A percentile compares a stretch with the other conserved stretches of the same genome.
Conservation (phyloP, 306 rosid genomes). For the Begonia loranthoides region DNA sequence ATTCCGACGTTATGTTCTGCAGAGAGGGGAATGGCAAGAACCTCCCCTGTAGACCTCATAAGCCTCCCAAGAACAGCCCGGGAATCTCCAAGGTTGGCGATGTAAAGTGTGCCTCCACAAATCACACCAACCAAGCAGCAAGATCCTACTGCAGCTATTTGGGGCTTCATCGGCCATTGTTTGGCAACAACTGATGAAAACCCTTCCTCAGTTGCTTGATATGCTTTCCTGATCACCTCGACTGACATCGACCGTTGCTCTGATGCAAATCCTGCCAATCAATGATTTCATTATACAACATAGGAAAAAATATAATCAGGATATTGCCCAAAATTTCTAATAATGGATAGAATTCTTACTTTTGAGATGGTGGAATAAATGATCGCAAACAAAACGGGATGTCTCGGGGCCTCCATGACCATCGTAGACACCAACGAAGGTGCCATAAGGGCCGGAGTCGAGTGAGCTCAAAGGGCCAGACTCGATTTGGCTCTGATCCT, state of each 20-base stretch:
- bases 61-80: conserved; percentile 89
- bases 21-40: conserved; percentile 73
- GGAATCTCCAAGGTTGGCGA: conserved; percentile 92
- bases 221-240: conserved; percentile 84
- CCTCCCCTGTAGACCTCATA: conserved; percentile 75
- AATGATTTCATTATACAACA: not conserved
- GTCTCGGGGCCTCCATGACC: conserved; percentile 99
- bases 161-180: conserved; percentile 81
- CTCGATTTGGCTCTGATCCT: conserved; percentile 96
- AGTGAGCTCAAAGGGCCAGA: conserved; percentile 79
- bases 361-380: conserved; percentile 72
- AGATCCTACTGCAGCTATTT: conserved; percentile 90
- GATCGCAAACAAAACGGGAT: conserved; percentile 56
- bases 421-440: conserved; percentile 83
- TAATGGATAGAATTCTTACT: conserved; percentile 22
- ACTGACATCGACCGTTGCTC: conserved; percentile 77
- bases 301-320: too few species aligned
- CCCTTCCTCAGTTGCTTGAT: conserved; percentile 94
- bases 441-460: conserved; percentile 74
- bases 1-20: conserved; percentile 77
- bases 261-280: conserved; percentile 46
- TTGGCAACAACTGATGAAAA: conserved; percentile 74
- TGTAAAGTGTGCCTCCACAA: conserved; percentile 66
- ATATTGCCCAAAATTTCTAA: too few species aligned
- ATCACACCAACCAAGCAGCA: conserved; percentile 86